A percentile compares a stretch with the other conserved stretches of the same genome.
Evolutionary conservation across 2,329 filamentous ascomycete genomes (phyloP).

Genomic region (Harringtonia aguacate): DNA sequence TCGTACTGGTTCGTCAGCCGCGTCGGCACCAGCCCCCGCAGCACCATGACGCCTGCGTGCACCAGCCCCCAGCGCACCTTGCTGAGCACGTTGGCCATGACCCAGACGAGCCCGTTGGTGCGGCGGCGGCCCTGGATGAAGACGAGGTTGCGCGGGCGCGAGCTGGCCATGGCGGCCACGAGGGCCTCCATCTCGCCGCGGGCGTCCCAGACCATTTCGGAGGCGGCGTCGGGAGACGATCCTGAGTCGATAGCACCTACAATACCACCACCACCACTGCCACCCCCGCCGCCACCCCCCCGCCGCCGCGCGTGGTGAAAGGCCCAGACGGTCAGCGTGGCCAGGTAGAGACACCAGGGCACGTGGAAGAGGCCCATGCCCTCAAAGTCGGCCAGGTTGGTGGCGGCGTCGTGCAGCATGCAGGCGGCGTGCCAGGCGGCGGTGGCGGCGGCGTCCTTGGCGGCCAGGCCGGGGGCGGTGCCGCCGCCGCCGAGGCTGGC

Average conservation of each 20-base stretch:
- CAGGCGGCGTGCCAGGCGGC: slow-evolving; percentile 9
- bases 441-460: background rate
- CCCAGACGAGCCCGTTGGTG: slow-evolving; percentile 10
- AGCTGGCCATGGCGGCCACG: slow-evolving; percentile 1
- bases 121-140: background rate
- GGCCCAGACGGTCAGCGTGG: slow-evolving; percentile 10
- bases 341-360: slow-evolving; percentile 12
- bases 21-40: slow-evolving; percentile 8
- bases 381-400: slow-evolving; percentile 6
- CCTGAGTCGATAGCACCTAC: no score
- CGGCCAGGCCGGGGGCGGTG: background rate
- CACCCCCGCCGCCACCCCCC: no score
- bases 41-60: slow-evolving; percentile 9
- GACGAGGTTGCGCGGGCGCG: background rate
- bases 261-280: no score
- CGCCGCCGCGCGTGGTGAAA: slow-evolving; percentile 8
- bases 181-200: slow-evolving; percentile 7
- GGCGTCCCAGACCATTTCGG: slow-evolving; percentile 11
- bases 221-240: background rate
- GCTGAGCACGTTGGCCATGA: slow-evolving; percentile 9
- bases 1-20: slow-evolving; percentile 12
- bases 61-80: slow-evolving; percentile 12
- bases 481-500: background rate
- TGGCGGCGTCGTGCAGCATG: slow-evolving; percentile 6
- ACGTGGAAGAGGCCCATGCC: slow-evolving; percentile 11